These are phyloP conservation scores for Candida argentea DNA, from an alignment of 805 yeast species.

Conservation along the genomic window DNA sequence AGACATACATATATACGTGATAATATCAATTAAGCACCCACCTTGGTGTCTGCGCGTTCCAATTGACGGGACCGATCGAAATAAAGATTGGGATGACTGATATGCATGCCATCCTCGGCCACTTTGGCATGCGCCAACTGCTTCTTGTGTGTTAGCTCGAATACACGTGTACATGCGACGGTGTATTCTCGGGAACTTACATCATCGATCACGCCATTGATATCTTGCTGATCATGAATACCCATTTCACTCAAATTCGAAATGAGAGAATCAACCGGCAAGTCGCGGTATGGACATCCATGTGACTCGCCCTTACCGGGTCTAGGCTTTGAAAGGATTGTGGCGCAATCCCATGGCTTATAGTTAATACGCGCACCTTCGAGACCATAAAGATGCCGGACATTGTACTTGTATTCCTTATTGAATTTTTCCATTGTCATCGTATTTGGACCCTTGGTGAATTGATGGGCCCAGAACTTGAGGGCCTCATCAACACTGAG, in stretches of 20 bases:
- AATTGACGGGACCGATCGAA: conserved; percentile 66
- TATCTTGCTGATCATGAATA: conserved; percentile 43
- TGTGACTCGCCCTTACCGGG: conserved; percentile 65
- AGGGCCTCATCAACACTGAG: conserved; percentile 79
- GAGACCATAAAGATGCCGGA: conserved; percentile 83
- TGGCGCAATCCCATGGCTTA: conserved; percentile 76
- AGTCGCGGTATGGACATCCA: conserved; percentile 89
- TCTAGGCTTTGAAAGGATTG: conserved; percentile 61
- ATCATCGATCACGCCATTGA: conserved; percentile 56
- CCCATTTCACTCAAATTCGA: conserved; percentile 54
- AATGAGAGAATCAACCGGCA: conserved; percentile 53
- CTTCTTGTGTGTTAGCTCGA: conserved; percentile 56
- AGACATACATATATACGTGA: background rate
- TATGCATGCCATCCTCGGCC: conserved; percentile 43
- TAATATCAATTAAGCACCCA: background rate
- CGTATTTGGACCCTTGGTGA: conserved; percentile 40
- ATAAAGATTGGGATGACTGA: conserved; percentile 82
- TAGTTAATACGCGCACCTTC: conserved; percentile 86
- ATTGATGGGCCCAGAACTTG: conserved; percentile 71
- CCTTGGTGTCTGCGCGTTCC: conserved; percentile 16
- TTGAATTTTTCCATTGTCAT: conserved; percentile 66
- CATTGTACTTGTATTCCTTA: conserved; percentile 81
- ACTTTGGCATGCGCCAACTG: conserved; percentile 25
- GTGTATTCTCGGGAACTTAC: conserved; percentile 65
- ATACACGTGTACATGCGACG: conserved; percentile 81